These are phyloP conservation scores for Gossypium schwendimanii DNA, from an alignment of 441 rosid species.

Conservation along the genomic window DNA sequence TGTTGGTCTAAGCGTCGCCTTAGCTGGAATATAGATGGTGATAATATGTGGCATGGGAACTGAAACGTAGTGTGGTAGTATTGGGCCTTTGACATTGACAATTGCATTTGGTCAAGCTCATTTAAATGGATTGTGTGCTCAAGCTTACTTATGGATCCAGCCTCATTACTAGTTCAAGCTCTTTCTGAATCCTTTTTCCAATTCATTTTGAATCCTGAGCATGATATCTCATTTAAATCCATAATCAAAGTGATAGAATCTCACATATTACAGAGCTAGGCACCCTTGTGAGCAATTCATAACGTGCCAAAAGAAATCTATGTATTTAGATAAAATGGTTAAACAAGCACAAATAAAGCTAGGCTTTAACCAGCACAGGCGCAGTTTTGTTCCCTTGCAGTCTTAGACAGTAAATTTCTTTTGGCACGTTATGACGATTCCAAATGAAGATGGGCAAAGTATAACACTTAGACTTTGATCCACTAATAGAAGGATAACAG, in stretches of 20 bases:
- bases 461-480: neutral
- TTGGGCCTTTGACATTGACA: neutral
- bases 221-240: neutral
- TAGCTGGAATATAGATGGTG: neutral
- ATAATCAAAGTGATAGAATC: neutral
- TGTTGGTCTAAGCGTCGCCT: neutral
- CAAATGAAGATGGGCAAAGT: neutral
- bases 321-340: neutral
- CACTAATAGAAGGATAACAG: neutral
- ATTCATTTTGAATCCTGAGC: neutral
- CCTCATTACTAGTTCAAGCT: neutral
- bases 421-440: neutral
- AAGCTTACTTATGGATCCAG: neutral
- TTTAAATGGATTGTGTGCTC: neutral
- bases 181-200: neutral
- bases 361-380: neutral
- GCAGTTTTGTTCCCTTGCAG: neutral
- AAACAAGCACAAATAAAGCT: neutral
- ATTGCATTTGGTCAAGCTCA: neutral
- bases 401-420: neutral
- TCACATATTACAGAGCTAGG: neutral
- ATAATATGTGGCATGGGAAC: neutral
- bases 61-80: neutral
- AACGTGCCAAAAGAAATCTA: no score
- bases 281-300: neutral